Evolutionary conservation across 2,329 filamentous ascomycete genomes (phyloP), one percentile per base, ranked within the genome.

Genomic region (Scedosporium dehoogii): DNA sequence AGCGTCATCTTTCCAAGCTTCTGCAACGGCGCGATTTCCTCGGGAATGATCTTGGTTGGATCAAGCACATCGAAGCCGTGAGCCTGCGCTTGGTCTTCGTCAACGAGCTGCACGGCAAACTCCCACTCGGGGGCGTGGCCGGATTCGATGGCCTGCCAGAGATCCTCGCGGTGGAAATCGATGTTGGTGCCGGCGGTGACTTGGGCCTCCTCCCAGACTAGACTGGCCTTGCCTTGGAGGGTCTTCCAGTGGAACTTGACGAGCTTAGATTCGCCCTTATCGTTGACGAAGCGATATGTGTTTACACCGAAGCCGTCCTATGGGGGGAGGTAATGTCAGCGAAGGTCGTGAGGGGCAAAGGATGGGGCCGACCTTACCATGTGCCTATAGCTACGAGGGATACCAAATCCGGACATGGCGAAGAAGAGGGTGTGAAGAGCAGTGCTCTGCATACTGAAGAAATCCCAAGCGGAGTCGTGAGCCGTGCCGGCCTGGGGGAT

Each of bases 11-110:
- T 84, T 46, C 90, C 91, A 62, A 96, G 89, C 70, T 91, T 90
- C 6, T 87, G 82, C 21, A 93, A 80, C 0, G 90, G 90, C 0
- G 92, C 78, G 0, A 86, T 74, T 12, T 93, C 88, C 70, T 94
- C 89, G 0, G 90, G 91, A 90, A 90, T 94, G 27, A 93, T 74
- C 76, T 96, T 94, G 44, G 91, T 96, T 0, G 90, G 87, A 67
- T 96, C 91, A 1, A 96, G 82, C 33, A 93, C 87, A 68, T 94
- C 91, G 64, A 94, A 93, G 6, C 93, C 90, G 64, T 93, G 96
- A 16, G 90, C 84, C 65, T 93, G 79, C 70, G 90, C 84, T 58
- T 86, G 81, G 7, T 80, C 80, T 66, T 93, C 90, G 0, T 87
- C 83, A 23, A 94, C 82, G 3, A 86, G 79, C 69, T 96, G 91